These are phyloP conservation scores for Datura wrightii DNA, from an alignment of 257 asterid species.

Conservation along the genomic window DNA sequence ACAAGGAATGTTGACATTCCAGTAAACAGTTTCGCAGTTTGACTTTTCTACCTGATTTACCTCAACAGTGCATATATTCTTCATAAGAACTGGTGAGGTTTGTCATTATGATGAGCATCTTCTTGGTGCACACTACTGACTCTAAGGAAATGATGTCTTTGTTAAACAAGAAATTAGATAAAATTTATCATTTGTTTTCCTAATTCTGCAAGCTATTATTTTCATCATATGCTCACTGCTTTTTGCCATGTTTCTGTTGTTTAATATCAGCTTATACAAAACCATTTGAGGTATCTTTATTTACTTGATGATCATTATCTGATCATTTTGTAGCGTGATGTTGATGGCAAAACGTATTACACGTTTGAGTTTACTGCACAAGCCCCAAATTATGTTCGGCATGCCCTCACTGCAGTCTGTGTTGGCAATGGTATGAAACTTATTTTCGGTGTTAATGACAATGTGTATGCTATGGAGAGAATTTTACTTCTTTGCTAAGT, in stretches of 20 bases:
- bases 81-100: slow-evolving; percentile 1
- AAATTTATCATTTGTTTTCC: neutral
- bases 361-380: slow-evolving; percentile 73
- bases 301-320: slow-evolving; percentile 31
- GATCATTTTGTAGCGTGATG: slow-evolving; percentile 60
- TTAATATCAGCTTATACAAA: neutral
- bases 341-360: slow-evolving; percentile 80
- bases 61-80: neutral
- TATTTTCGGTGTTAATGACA: neutral
- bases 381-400: slow-evolving; percentile 88
- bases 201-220: neutral
- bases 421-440: slow-evolving; percentile 72
- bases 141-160: neutral
- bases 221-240: slow-evolving; percentile 1
- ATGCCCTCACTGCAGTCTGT: slow-evolving; percentile 80
- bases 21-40: neutral
- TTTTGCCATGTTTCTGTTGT: neutral
- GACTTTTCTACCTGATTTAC: slow-evolving; percentile 17
- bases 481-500: neutral
- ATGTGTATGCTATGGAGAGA: neutral
- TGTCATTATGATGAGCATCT: neutral
- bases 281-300: slow-evolving; percentile 6
- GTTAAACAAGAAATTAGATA: neutral
- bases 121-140: neutral
- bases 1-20: neutral